phyloP scores from a whole-genome alignment of 2,329 filamentous ascomycete genomes.

The Pestalotiopsis sp. region DNA sequence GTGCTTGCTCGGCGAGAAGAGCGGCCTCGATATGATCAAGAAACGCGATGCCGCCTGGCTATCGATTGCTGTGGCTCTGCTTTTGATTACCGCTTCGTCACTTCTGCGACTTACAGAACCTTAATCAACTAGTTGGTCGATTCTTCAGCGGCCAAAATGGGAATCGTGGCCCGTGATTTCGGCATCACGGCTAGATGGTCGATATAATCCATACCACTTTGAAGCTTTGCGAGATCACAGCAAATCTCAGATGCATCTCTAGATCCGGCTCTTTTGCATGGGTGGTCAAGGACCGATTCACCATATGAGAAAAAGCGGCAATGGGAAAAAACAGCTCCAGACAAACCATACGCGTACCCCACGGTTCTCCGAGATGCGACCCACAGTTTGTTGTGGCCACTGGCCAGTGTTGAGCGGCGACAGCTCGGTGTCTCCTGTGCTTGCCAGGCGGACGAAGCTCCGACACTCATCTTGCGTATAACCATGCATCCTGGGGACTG shows the following conservation, averaged over 20 bases:
- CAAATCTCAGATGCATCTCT: neutral
- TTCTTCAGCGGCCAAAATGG: neutral
- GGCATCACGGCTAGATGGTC: neutral
- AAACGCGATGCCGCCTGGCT: neutral
- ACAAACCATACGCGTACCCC: neutral
- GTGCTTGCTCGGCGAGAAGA: neutral
- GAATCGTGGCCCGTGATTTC: neutral
- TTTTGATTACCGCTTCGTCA: neutral
- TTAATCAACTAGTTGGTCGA: neutral
- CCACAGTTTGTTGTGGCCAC: neutral
- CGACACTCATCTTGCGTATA: neutral
- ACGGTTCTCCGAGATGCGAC: neutral
- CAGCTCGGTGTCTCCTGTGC: neutral
- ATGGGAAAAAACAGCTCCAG: neutral
- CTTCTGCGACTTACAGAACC: neutral
- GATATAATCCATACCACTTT: neutral
- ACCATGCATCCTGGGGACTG: constrained; percentile 2
- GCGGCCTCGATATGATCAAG: neutral
- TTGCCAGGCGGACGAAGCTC: neutral
- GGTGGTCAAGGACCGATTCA: neutral
- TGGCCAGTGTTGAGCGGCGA: neutral
- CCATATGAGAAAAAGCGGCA: neutral
- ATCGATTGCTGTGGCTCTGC: neutral
- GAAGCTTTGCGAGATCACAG: neutral
- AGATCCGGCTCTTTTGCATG: neutral